Conservation (phyloP, 352 stramenopile genomes). For the Pythium aphanidermatum region DNA sequence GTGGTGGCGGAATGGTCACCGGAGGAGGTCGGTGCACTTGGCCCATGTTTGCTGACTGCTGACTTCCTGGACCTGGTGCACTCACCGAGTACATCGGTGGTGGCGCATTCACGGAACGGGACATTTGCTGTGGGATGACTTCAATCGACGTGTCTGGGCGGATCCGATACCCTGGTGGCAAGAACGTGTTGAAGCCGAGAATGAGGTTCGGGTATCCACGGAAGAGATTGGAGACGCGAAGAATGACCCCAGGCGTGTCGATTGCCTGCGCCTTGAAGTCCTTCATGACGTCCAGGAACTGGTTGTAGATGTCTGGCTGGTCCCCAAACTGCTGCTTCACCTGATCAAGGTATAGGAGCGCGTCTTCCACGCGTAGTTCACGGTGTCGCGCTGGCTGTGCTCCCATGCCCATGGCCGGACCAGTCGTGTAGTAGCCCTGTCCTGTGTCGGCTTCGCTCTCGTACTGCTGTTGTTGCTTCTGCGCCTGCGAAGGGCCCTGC, state of each 20-base stretch:
- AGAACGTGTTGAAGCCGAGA: slow-evolving; percentile 99
- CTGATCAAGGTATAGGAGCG: slow-evolving; percentile 99
- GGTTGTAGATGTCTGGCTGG: slow-evolving; percentile 99
- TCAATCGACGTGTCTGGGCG: slow-evolving; percentile 79
- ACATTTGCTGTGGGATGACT: slow-evolving; percentile 65
- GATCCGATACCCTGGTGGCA: slow-evolving; percentile 92
- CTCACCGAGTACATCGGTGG: slow-evolving; percentile 25
- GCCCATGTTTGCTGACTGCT: slow-evolving; percentile 31
- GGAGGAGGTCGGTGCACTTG: slow-evolving; percentile 49
- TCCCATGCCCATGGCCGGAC: slow-evolving; percentile 21
- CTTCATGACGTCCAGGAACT: slow-evolving; percentile 99
- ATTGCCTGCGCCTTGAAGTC: slow-evolving; percentile 99
- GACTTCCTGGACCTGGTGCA: slow-evolving; percentile 6
- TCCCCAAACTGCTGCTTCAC: slow-evolving; percentile 99
- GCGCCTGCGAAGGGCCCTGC: not conserved
- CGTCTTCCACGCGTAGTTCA: slow-evolving; percentile 95
- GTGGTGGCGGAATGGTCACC: slow-evolving; percentile 58
- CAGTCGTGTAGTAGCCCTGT: slow-evolving; percentile 11
- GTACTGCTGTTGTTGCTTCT: slow-evolving; percentile 27
- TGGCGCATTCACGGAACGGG: slow-evolving; percentile 22
- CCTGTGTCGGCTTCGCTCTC: slow-evolving; percentile 35
- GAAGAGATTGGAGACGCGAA: slow-evolving; percentile 97
- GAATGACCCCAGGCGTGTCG: slow-evolving; percentile 98
- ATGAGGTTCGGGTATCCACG: slow-evolving; percentile 98
- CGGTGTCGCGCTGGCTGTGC: slow-evolving; percentile 42